Base-by-base conservation (phyloP, 441 rosid genomes). In the Gossypium gossypioides region DNA sequence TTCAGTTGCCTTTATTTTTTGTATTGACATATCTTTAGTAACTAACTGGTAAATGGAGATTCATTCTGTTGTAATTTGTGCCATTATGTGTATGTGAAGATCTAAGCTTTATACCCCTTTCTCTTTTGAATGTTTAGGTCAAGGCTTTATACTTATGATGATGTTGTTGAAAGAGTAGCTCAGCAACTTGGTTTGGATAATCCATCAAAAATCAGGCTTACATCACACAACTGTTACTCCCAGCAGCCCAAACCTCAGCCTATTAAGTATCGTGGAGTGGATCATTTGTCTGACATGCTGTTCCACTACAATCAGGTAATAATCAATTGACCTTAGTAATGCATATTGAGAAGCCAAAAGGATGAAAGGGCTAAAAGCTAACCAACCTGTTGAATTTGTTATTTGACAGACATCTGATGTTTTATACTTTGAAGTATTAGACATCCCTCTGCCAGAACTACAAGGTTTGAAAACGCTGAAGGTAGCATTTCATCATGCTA, bases 171-270 rank as follows among this genome's bases (percentile, higher is more conserved):
- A 68, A 81, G 83, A 80, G 84, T 85, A 42, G 86, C 86, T 77
- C 74, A 25, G 54, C 76, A 80, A 71, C 84, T 85, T 18, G 68
- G 80, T 58, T 80, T 85, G 74, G 82, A 80, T 50, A 85, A 85
- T 77, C 85, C 86, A n/a, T 81, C 85, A 6, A 85, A 83, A 74
- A 80, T 83, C 68, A 80, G 88, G 82, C 80, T 83, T 50, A 85
- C 88, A n/a, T 75, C 88, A 24, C 86, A 85, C 59, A 85, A 85
- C 73, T 83, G 86, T 72, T 85, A 85, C 78, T 81, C 88, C 48
- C 85, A 85, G 83, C 85, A 83, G 75, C 88, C 88, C 21, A 85
- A 85, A 72, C 86, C 88, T 54, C 86, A 81, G 75, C 86, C 88
- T 37, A 83, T 85, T 25, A 85, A 85, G 80, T 83, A 85, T 48